A percentile compares a stretch with the other conserved stretches of the same genome.
These are phyloP conservation scores for Ganoderma leucocontextum DNA, from an alignment of 1,284 basidiomycete species.

Conservation along the genomic window DNA sequence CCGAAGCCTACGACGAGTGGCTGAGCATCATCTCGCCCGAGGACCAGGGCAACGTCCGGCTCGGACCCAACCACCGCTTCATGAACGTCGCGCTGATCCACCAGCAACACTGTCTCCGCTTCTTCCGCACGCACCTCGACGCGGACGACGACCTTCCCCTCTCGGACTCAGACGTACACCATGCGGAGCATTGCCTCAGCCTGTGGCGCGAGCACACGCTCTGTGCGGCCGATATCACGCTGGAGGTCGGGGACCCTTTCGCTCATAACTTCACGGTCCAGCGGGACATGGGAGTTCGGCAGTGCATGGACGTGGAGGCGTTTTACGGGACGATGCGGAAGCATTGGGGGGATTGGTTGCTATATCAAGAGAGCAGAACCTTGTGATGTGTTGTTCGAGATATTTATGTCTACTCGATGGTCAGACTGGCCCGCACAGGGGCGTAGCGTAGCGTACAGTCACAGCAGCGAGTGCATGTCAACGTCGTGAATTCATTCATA, in stretches of 20 bases:
- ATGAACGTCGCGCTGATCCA: constrained; percentile 48
- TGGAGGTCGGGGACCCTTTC: constrained; percentile 42
- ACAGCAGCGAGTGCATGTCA: background rate
- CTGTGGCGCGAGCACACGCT: constrained; percentile 44
- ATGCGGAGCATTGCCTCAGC: constrained; percentile 33
- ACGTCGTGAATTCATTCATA: background rate
- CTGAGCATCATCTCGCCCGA: constrained; percentile 12
- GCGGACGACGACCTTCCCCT: constrained; percentile 8
- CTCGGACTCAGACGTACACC: constrained; percentile 8
- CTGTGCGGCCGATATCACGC: constrained; percentile 47
- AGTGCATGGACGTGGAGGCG: constrained; percentile 18
- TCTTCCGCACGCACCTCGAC: constrained; percentile 26
- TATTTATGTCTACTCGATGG: no score
- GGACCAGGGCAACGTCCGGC: constrained; percentile 2
- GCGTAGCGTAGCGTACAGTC: background rate
- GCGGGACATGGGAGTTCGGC: constrained; percentile 9
- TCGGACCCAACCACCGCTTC: constrained; percentile 20
- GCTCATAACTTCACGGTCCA: constrained; percentile 28
- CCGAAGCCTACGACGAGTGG: constrained; percentile 40
- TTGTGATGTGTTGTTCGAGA: background rate
- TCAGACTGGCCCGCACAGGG: background rate
- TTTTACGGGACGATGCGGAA: constrained; percentile 15
- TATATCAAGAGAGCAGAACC: background rate
- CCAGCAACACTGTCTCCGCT: constrained; percentile 49
- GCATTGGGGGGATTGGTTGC: constrained; percentile 12